Evolutionary conservation across 352 stramenopile species (phyloP), one percentile per base, ranked within the genome.

Genomic region (Globisporangium camurandrum): DNA sequence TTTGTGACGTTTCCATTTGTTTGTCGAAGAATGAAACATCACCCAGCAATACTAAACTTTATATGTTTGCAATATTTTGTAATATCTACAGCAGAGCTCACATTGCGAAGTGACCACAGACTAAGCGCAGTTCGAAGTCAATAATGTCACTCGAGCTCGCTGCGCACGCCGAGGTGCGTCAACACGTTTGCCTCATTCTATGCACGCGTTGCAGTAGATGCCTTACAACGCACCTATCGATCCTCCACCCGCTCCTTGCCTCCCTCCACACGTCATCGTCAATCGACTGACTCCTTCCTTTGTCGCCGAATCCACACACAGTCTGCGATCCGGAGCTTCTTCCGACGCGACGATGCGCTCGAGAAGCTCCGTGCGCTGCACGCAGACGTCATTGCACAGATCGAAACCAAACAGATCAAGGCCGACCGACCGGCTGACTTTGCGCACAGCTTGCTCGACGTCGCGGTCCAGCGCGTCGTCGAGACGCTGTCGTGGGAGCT

Each of bases 391-490:
- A 43, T 75, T 3, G 26, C 57, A 20, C 41, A 57, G 19, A 60
- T 77, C 22, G 59, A 81, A 43, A 49, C 50, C 19, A 65, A 57
- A 23, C 47, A 68, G 19, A 63, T 74, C 48, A 51, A 34, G 23
- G 49, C 60, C 20, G 46, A 64, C 23, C 63, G 55, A 33, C 48
- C 60, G 1, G 57, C 73, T 42, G 78, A 86, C 22, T 61, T 71
- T 31, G 66, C 67, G 42, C 73, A 85, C 51, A 80, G 49, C 39
- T 66, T 92, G 24, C 64, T 94, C 26, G 80, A 92, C 31, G 51
- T 94, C 45, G 80, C 80, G 12, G 71, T 89, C 41, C 80, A 90
- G 60, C 86, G 84, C 38, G 54, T 94, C n/a, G 76, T 83, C n/a
- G 72, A 88, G 31, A 64, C 71, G 23, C 54, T 94, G 2, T 88